These are phyloP conservation scores for Teratosphaeria gauchensis DNA, from an alignment of 2,329 filamentous ascomycete genomes.

Conservation along the genomic window DNA sequence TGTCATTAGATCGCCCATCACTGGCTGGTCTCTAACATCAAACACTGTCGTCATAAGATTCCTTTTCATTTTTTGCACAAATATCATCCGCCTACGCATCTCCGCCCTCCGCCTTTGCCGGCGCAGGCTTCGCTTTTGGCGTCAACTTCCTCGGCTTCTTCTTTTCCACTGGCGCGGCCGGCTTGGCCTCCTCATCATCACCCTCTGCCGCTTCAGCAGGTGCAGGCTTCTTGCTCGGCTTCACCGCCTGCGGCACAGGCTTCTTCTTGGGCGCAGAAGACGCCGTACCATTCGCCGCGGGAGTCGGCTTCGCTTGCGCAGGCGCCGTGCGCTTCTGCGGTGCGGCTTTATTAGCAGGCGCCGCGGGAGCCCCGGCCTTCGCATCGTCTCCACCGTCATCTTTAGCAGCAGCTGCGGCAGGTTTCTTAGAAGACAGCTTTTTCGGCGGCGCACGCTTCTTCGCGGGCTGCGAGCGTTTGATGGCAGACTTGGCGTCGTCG, in stretches of 20 bases:
- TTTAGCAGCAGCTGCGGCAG: slow-evolving; percentile 2
- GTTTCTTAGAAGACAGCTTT: slow-evolving; percentile 9
- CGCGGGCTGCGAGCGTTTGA: slow-evolving; percentile 13
- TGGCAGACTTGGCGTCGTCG: slow-evolving; percentile 9
- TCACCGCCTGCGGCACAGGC: slow-evolving; percentile 11
- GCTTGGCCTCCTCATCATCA: not conserved
- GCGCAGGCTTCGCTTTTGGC: slow-evolving; percentile 6
- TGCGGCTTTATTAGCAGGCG: slow-evolving; percentile 6
- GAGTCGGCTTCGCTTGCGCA: slow-evolving; percentile 5
- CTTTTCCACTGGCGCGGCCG: slow-evolving; percentile 15
- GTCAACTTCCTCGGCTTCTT: slow-evolving; percentile 23
- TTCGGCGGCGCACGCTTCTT: slow-evolving; percentile 14
- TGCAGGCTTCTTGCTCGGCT: slow-evolving; percentile 7
- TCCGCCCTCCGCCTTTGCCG: not conserved
- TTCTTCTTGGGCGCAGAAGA: slow-evolving; percentile 4
- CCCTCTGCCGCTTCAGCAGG: not conserved
- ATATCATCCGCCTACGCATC: too few species aligned
- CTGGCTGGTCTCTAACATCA: too few species aligned
- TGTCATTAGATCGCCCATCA: not conserved
- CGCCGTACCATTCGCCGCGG: not conserved
- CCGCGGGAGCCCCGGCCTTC: not conserved
- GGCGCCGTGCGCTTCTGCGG: slow-evolving; percentile 4
- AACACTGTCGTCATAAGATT: too few species aligned
- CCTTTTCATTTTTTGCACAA: too few species aligned
- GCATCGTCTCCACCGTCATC: slow-evolving; percentile 4